Percentiles rank a stretch among this genome's conserved stretches.
These are phyloP conservation scores for Irpex rosettiformis DNA, from an alignment of 1,284 basidiomycete genomes.

Conservation along the genomic window DNA sequence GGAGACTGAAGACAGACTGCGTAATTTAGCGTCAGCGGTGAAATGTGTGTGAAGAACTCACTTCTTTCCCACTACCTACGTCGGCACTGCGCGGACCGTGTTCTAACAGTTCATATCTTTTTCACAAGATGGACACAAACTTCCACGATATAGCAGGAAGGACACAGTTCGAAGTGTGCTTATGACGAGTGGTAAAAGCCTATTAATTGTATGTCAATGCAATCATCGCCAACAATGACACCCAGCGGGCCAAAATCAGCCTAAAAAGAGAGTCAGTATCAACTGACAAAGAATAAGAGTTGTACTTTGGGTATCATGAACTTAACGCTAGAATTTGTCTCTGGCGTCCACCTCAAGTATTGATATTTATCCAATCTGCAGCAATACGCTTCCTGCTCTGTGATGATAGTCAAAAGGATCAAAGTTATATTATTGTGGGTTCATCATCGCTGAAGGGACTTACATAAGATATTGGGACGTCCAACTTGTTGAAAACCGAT, in stretches of 20 bases:
- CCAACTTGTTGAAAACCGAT: slow-evolving; percentile 82
- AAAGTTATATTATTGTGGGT: background rate
- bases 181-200: slow-evolving; percentile 70
- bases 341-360: slow-evolving; percentile 53
- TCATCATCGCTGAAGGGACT: too few species aligned
- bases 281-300: background rate
- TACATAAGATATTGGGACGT: slow-evolving; percentile 50
- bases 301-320: slow-evolving; percentile 26
- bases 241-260: slow-evolving; percentile 47
- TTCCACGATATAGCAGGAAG: slow-evolving; percentile 48
- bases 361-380: slow-evolving; percentile 63
- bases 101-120: background rate
- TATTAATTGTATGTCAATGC: slow-evolving; percentile 67
- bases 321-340: slow-evolving; percentile 43
- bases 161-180: slow-evolving; percentile 65
- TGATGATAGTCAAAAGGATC: slow-evolving; percentile 38
- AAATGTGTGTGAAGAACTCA: slow-evolving; percentile 16
- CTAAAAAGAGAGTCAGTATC: slow-evolving; percentile 8
- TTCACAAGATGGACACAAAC: too few species aligned
- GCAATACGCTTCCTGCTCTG: slow-evolving; percentile 54
- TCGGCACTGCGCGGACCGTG: slow-evolving; percentile 34
- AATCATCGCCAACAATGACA: slow-evolving; percentile 45
- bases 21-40: background rate
- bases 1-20: background rate
- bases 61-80: slow-evolving; percentile 42